Evolutionary conservation across 2,329 filamentous ascomycete species (phyloP).

Genomic region (Aspergillus aculeatus): DNA sequence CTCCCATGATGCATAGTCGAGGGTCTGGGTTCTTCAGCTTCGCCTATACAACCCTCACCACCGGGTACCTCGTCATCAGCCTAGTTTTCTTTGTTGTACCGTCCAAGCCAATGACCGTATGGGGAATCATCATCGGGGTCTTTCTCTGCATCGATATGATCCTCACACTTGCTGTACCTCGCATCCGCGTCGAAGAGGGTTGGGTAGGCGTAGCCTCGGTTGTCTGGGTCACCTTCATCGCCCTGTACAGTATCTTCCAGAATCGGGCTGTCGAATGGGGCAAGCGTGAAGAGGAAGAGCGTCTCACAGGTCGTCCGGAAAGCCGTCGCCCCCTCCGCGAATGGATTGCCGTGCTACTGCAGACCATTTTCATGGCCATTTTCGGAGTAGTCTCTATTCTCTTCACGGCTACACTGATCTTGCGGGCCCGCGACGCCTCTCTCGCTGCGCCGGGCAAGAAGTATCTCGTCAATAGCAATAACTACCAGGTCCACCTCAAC

Average conservation of each 20-base stretch:
- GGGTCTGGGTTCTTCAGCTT: constrained; percentile 94
- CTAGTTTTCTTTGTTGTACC: constrained; percentile 87
- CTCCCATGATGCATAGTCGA: constrained; percentile 78
- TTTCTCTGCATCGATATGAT: constrained; percentile 73
- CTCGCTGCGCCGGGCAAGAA: constrained; percentile 70
- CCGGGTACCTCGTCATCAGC: constrained; percentile 71
- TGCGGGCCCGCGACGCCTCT: constrained; percentile 76
- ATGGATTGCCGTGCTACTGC: constrained; percentile 77
- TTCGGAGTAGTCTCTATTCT: constrained; percentile 69
- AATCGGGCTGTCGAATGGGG: constrained; percentile 87
- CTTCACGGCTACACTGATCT: constrained; percentile 73
- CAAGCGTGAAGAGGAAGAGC: constrained; percentile 87
- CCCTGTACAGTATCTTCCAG: constrained; percentile 73
- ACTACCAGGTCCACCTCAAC: constrained; percentile 83
- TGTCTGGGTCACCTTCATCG: constrained; percentile 76
- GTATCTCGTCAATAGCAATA: constrained; percentile 77
- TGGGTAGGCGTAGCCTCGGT: constrained; percentile 88
- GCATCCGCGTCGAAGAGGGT: constrained; percentile 77
- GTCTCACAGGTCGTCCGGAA: constrained; percentile 85
- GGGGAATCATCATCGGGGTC: constrained; percentile 65
- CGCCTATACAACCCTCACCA: constrained; percentile 74
- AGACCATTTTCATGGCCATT: constrained; percentile 68
- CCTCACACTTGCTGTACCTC: constrained; percentile 72
- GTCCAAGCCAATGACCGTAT: constrained; percentile 72
- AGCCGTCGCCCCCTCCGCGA: constrained; percentile 76